Percentiles rank a stretch among this genome's conserved stretches.
Evolutionary conservation across 2,329 filamentous ascomycete species (phyloP).

Genomic region (Basipetospora chlamydospora): DNA sequence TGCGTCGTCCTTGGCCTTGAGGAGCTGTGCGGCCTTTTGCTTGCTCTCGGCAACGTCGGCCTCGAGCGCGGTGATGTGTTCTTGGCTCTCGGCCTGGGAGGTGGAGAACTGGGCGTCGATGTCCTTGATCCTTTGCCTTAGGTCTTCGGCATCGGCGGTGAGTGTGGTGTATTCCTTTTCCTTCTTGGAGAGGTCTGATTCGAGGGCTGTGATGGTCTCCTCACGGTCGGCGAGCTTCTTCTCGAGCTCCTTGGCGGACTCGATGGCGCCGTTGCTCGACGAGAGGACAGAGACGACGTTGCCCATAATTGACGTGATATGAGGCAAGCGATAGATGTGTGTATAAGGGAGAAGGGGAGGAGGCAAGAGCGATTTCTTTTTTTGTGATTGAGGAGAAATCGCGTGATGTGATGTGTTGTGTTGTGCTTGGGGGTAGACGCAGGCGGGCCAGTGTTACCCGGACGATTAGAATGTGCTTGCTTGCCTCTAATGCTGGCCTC

Average conservation of each 20-base stretch:
- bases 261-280: conserved; percentile 17
- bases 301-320: conserved; percentile 23
- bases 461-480: too few species aligned
- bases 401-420: too few species aligned
- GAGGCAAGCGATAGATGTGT: too few species aligned
- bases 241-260: conserved; percentile 20
- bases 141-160: conserved; percentile 21
- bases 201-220: conserved; percentile 19
- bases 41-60: conserved; percentile 17
- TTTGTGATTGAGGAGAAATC: too few species aligned
- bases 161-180: conserved; percentile 20
- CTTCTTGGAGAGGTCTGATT: conserved; percentile 21
- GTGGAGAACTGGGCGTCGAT: conserved; percentile 17
- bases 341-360: too few species aligned
- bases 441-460: too few species aligned
- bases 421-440: too few species aligned
- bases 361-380: too few species aligned
- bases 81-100: conserved; percentile 17
- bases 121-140: conserved; percentile 23
- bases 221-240: conserved; percentile 24
- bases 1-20: conserved; percentile 14
- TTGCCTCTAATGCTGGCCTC: too few species aligned
- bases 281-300: conserved; percentile 25
- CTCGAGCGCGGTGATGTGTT: conserved; percentile 19
- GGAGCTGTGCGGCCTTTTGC: conserved; percentile 10